These are phyloP conservation scores for Pestalotiopsis sp. DNA, from an alignment of 2,329 filamentous ascomycete genomes.

Conservation along the genomic window DNA sequence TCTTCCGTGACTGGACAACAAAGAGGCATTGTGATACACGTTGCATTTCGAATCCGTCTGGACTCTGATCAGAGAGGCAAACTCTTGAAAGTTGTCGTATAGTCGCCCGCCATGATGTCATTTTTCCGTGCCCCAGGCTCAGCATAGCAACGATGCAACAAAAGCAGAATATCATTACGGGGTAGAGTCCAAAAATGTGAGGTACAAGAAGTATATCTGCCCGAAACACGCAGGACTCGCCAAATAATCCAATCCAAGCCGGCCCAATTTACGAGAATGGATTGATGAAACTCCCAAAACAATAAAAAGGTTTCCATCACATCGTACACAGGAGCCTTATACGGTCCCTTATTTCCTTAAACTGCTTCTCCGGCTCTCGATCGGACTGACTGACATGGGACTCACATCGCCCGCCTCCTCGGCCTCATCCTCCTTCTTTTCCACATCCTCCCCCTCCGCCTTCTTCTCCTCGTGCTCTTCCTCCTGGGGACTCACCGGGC, in stretches of 20 bases:
- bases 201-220: not conserved
- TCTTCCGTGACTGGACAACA: too few species aligned
- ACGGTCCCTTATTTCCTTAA: not conserved
- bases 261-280: not conserved
- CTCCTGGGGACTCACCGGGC: not conserved
- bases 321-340: not conserved
- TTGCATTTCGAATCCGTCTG: too few species aligned
- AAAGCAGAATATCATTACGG: not conserved
- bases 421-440: not conserved
- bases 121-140: too few species aligned
- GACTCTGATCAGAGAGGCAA: too few species aligned
- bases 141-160: not conserved
- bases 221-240: not conserved
- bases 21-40: too few species aligned
- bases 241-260: not conserved
- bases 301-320: too few species aligned
- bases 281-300: not conserved
- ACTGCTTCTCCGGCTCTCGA: conserved; percentile 13
- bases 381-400: conserved; percentile 9
- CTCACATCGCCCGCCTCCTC: conserved; percentile 1
- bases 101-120: too few species aligned
- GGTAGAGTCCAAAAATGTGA: not conserved
- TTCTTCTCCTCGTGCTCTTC: not conserved
- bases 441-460: not conserved
- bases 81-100: too few species aligned